Conservation (phyloP, 768 basidiomycete species). For the Baorangia bicolor region DNA sequence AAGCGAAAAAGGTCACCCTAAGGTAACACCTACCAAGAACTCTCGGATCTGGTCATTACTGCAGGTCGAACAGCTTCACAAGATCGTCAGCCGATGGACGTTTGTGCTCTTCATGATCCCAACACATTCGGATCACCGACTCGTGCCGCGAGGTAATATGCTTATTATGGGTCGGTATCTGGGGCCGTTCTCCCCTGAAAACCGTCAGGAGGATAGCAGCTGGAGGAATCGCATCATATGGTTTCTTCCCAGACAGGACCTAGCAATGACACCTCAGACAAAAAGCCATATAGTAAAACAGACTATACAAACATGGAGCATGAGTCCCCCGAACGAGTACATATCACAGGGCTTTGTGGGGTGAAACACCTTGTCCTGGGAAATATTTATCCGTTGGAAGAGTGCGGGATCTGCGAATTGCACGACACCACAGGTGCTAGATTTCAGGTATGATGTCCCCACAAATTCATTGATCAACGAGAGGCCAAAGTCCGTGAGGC, state of each 20-base stretch:
- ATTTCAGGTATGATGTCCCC: constrained; percentile 32
- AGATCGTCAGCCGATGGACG: constrained; percentile 20
- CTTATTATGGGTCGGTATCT: constrained; percentile 3
- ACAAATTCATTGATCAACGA: constrained; percentile 25
- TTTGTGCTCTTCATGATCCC: constrained; percentile 12
- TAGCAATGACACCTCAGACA: constrained; percentile 12
- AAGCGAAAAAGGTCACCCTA: not conserved
- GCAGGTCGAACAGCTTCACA: not conserved
- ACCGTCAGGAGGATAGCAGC: not conserved
- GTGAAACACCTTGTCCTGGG: not conserved
- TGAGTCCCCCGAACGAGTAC: constrained; percentile 38
- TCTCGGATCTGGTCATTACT: not conserved
- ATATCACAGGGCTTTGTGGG: constrained; percentile 25
- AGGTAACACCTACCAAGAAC: not conserved
- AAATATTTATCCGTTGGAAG: constrained; percentile 1
- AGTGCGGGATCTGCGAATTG: constrained; percentile 47
- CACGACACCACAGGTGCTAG: constrained; percentile 37
- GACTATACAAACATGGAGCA: constrained; percentile 24
- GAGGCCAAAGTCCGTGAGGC: constrained; percentile 50
- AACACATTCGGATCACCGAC: constrained; percentile 16
- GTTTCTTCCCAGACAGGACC: constrained; percentile 22
- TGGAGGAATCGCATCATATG: constrained; percentile 8
- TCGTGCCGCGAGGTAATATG: constrained; percentile 1
- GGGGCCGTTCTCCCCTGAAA: constrained; percentile 10
- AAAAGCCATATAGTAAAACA: not conserved